These are phyloP conservation scores for Lanmaoa rubissima DNA, from an alignment of 768 basidiomycete species.

Conservation along the genomic window DNA sequence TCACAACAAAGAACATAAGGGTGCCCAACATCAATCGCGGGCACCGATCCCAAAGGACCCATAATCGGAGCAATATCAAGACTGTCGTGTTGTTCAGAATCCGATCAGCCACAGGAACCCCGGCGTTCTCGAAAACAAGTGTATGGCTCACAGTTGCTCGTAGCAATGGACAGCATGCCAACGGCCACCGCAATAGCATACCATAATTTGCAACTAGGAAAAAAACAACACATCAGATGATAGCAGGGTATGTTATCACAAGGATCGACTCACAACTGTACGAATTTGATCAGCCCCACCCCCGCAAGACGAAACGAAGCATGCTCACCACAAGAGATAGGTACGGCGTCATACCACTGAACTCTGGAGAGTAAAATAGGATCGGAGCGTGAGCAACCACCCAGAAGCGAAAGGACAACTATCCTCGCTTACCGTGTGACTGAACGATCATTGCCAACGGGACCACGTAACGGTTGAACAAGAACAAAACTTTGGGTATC, in stretches of 20 bases:
- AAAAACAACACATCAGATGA: slow-evolving; percentile 1
- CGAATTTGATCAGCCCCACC: background rate
- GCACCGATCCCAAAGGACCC: slow-evolving; percentile 36
- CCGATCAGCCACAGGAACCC: slow-evolving; percentile 5
- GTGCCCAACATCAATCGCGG: slow-evolving; percentile 31
- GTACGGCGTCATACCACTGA: slow-evolving; percentile 15
- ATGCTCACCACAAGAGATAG: slow-evolving; percentile 18
- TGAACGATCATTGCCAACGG: slow-evolving; percentile 31
- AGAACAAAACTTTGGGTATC: slow-evolving; percentile 32
- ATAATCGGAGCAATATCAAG: slow-evolving; percentile 39
- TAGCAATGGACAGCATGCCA: slow-evolving; percentile 36
- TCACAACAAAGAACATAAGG: slow-evolving; percentile 29
- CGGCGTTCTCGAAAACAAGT: background rate
- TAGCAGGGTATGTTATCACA: background rate
- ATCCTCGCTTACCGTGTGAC: slow-evolving; percentile 27
- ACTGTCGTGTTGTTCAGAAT: slow-evolving; percentile 23
- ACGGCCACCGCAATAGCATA: slow-evolving; percentile 21
- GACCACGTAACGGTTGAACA: slow-evolving; percentile 35
- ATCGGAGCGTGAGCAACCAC: background rate
- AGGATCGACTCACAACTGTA: slow-evolving; percentile 19
- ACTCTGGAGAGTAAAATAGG: slow-evolving; percentile 12
- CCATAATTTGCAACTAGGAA: slow-evolving; percentile 27
- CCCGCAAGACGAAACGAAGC: background rate
- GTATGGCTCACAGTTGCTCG: slow-evolving; percentile 35
- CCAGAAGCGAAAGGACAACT: background rate